Percentiles rank a stretch among this genome's conserved stretches.
These are phyloP conservation scores for Phytophthora citrophthora DNA, from an alignment of 352 stramenopile species.

Conservation along the genomic window DNA sequence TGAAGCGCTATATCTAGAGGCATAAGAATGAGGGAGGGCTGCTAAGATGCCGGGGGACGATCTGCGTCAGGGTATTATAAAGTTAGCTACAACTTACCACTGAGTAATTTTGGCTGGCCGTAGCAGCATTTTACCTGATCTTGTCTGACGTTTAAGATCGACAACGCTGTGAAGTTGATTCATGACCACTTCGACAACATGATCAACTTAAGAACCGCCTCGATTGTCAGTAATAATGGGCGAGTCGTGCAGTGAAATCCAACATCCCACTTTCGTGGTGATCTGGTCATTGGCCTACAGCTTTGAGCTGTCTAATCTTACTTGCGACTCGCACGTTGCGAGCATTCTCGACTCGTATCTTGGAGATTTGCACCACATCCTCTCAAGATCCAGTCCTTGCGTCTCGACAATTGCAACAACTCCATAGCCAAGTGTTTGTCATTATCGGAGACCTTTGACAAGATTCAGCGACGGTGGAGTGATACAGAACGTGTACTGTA, in stretches of 20 bases:
- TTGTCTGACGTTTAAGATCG: neutral
- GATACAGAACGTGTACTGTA: no score
- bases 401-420: neutral
- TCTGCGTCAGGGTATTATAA: neutral
- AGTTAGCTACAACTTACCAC: conserved; percentile 26
- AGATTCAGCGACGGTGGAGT: no score
- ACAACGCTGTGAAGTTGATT: neutral
- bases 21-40: neutral
- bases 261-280: neutral
- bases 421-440: neutral
- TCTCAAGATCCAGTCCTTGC: conserved; percentile 6
- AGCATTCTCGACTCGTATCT: neutral
- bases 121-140: neutral
- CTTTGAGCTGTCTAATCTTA: no score
- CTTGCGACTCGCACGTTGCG: no score
- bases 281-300: neutral
- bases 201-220: no score
- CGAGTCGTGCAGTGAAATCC: neutral
- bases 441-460: no score
- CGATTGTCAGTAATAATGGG: neutral
- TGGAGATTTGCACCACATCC: conserved; percentile 9
- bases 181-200: neutral
- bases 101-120: neutral
- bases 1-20: conserved; percentile 28
- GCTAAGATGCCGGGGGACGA: conserved; percentile 2